Evolutionary conservation across 345 rosid genomes (phyloP).

Genomic region (Gossypium australe): DNA sequence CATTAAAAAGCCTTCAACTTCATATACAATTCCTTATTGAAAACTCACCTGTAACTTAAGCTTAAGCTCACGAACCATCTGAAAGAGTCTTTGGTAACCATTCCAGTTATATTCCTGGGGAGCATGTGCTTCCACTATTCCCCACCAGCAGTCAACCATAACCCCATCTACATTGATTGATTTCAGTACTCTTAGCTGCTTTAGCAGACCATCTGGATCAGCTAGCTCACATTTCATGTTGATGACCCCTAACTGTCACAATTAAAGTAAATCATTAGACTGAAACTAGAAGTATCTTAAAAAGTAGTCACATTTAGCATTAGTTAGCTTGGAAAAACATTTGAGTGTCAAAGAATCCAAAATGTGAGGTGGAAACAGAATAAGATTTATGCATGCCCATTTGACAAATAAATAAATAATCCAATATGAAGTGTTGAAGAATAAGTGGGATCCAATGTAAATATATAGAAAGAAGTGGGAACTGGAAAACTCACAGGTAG

Average conservation of each 20-base stretch:
- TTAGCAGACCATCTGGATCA: conserved; percentile 78
- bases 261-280: conserved; percentile 12
- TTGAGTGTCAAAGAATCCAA: conserved; percentile 1
- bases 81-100: conserved; percentile 84
- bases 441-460: neutral
- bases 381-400: neutral
- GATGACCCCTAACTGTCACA: conserved; percentile 76
- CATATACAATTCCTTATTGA: neutral
- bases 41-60: conserved; percentile 80
- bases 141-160: conserved; percentile 99
- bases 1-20: neutral
- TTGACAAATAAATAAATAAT: neutral
- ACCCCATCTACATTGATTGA: conserved; percentile 81
- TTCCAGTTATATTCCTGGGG: conserved; percentile 94
- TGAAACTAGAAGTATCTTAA: conserved; percentile 3
- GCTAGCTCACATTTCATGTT: conserved; percentile 88
- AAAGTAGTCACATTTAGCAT: neutral
- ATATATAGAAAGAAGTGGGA: neutral
- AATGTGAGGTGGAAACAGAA: conserved; percentile 1
- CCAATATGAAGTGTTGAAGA: conserved; percentile 9
- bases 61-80: conserved; percentile 77
- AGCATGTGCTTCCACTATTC: conserved; percentile 89
- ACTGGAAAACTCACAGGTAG: conserved; percentile 62
- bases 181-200: conserved; percentile 77
- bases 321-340: conserved; percentile 9